Percentiles rank a stretch among this genome's conserved stretches.
These are phyloP conservation scores for Anisodus acutangulus DNA, from an alignment of 257 asterid genomes.

Conservation along the genomic window DNA sequence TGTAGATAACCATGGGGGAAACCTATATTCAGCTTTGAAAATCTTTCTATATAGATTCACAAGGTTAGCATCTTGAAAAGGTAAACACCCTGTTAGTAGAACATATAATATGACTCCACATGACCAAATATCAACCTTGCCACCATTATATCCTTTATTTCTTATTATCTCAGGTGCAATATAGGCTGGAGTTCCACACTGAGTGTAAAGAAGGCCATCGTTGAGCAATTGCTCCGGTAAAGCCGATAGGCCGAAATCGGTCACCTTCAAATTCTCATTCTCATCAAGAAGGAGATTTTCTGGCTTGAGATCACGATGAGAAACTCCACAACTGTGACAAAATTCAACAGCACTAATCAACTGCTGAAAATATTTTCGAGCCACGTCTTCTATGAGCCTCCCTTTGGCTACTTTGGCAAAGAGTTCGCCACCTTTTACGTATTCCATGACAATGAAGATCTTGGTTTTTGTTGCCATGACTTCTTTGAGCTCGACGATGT, in stretches of 20 bases:
- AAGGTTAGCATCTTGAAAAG: slow-evolving; percentile 45
- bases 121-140: slow-evolving; percentile 50
- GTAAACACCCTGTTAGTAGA: slow-evolving; percentile 52
- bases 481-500: slow-evolving; percentile 51
- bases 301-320: slow-evolving; percentile 54
- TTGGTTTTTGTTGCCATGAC: slow-evolving; percentile 53
- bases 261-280: slow-evolving; percentile 42
- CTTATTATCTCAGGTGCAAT: slow-evolving; percentile 48
- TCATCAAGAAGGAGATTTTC: slow-evolving; percentile 54
- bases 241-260: slow-evolving; percentile 53
- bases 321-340: slow-evolving; percentile 50
- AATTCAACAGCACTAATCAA: slow-evolving; percentile 48
- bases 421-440: slow-evolving; percentile 46
- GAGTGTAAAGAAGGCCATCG: slow-evolving; percentile 52
- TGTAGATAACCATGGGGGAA: slow-evolving; percentile 46
- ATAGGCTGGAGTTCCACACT: slow-evolving; percentile 56
- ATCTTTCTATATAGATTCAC: slow-evolving; percentile 39
- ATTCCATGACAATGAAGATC: slow-evolving; percentile 52
- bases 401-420: slow-evolving; percentile 41
- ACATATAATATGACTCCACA: slow-evolving; percentile 53
- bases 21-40: slow-evolving; percentile 35
- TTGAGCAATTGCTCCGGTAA: slow-evolving; percentile 36
- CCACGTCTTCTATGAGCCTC: slow-evolving; percentile 42
- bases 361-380: slow-evolving; percentile 52
- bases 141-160: slow-evolving; percentile 48